Conservation (phyloP, 257 asterid species). For the Solanum stenotomum region DNA sequence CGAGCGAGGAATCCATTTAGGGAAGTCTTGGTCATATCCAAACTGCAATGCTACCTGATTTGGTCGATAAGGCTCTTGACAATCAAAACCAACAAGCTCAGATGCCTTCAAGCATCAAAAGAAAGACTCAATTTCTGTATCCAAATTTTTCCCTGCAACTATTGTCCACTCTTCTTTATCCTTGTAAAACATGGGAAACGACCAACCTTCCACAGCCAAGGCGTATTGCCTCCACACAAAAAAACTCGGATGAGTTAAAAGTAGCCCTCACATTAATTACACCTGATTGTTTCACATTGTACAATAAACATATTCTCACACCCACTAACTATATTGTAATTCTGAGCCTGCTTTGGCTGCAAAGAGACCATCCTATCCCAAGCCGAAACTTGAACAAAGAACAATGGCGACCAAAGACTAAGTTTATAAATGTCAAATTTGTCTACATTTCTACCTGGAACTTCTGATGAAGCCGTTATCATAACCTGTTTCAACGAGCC, state of each 20-base stretch:
- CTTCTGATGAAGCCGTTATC: background rate
- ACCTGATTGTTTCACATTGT: background rate
- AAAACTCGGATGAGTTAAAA: constrained; percentile 10
- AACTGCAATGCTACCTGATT: constrained; percentile 30
- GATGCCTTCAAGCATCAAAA: constrained; percentile 14
- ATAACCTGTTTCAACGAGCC: too few species aligned
- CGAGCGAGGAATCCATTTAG: background rate
- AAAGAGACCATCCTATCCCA: constrained; percentile 26
- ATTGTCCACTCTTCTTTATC: constrained; percentile 7
- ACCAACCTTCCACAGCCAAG: constrained; percentile 14
- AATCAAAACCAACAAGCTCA: constrained; percentile 18
- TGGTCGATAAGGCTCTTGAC: constrained; percentile 19
- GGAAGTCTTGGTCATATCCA: constrained; percentile 29
- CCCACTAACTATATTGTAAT: background rate
- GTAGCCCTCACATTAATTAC: constrained; percentile 15
- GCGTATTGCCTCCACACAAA: constrained; percentile 23
- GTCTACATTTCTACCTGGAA: background rate
- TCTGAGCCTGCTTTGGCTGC: constrained; percentile 4
- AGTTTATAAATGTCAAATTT: background rate
- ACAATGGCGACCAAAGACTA: constrained; percentile 16
- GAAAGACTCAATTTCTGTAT: constrained; percentile 7
- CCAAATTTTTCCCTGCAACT: background rate
- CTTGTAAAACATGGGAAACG: constrained; percentile 8
- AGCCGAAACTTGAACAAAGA: constrained; percentile 29
- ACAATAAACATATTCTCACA: constrained; percentile 18